Conservation (phyloP, 148 eudicot genomes). For the Cornus florida region DNA sequence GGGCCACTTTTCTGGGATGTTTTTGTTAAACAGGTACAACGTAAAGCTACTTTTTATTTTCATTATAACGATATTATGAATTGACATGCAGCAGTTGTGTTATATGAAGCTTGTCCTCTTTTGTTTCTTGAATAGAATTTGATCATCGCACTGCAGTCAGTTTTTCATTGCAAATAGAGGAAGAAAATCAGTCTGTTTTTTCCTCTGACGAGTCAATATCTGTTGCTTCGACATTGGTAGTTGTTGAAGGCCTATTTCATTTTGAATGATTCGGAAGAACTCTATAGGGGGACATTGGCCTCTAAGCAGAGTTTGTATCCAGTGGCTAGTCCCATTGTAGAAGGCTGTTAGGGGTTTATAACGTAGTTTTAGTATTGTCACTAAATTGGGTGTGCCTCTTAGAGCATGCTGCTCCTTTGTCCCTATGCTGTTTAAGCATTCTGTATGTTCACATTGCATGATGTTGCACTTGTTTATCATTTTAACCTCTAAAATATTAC, state of each 20-base stretch:
- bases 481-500: background rate
- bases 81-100: background rate
- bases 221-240: background rate
- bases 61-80: background rate
- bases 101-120: background rate
- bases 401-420: background rate
- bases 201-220: background rate
- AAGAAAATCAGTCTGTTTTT: background rate
- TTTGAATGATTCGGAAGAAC: background rate
- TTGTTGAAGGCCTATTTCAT: background rate
- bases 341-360: background rate
- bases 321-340: background rate
- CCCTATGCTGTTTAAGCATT: background rate
- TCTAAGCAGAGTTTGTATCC: background rate
- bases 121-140: background rate
- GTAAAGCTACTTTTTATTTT: background rate
- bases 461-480: background rate
- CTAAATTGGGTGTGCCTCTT: background rate
- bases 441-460: background rate
- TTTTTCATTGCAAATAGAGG: background rate
- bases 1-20: constrained; percentile 84
- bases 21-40: constrained; percentile 57
- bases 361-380: background rate
- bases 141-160: background rate
- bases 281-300: background rate